These are phyloP conservation scores for Exophiala sp. DNA, from an alignment of 2,329 filamentous ascomycete genomes.

Conservation along the genomic window DNA sequence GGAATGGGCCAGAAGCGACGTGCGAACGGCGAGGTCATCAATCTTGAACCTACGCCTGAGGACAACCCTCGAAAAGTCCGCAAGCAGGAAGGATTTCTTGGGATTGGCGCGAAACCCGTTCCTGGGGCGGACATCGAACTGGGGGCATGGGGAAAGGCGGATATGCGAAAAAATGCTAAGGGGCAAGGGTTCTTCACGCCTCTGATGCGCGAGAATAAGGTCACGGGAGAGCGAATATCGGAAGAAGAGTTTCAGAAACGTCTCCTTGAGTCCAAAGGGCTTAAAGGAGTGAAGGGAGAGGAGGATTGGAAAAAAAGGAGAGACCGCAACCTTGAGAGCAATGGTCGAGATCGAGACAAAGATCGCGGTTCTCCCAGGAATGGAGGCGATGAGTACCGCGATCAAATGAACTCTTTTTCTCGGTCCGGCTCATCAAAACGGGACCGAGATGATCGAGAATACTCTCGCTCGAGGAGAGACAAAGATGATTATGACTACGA, in stretches of 20 bases:
- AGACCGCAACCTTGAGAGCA: constrained; percentile 41
- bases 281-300: constrained; percentile 41
- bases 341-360: constrained; percentile 34
- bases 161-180: constrained; percentile 48
- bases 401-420: constrained; percentile 37
- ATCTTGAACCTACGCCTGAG: constrained; percentile 37
- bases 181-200: constrained; percentile 54
- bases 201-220: constrained; percentile 55
- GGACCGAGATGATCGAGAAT: constrained; percentile 32
- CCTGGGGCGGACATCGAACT: constrained; percentile 56
- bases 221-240: constrained; percentile 57
- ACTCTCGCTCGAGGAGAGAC: constrained; percentile 20
- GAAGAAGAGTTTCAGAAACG: constrained; percentile 55
- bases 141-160: constrained; percentile 68
- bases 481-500: constrained; percentile 27
- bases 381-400: constrained; percentile 34
- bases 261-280: constrained; percentile 46
- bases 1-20: constrained; percentile 89
- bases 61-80: constrained; percentile 51
- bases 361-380: constrained; percentile 33
- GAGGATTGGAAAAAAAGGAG: constrained; percentile 43
- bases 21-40: constrained; percentile 48
- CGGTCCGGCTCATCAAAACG: constrained; percentile 36
- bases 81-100: constrained; percentile 68
- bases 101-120: constrained; percentile 75